Evolutionary conservation across 2,329 filamentous ascomycete species (phyloP).

Genomic region (Phaeosphaeria sp.): DNA sequence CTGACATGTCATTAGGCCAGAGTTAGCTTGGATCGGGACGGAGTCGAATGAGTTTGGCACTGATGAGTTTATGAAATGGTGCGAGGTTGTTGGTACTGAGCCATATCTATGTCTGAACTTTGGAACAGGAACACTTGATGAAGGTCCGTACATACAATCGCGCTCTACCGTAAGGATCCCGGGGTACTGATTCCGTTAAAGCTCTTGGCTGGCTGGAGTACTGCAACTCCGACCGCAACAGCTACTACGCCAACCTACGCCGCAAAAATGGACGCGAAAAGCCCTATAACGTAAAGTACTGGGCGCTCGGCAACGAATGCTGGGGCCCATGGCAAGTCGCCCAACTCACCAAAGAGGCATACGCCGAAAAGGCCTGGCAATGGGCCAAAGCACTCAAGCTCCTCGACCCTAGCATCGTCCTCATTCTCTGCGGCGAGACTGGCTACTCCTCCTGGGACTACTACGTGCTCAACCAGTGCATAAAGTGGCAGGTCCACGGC

Average conservation of each 20-base stretch:
- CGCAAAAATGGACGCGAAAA: constrained; percentile 76
- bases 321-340: constrained; percentile 73
- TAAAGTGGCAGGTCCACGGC: constrained; percentile 59
- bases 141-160: constrained; percentile 49
- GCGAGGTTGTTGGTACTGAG: constrained; percentile 73
- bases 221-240: constrained; percentile 80
- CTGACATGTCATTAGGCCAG: constrained; percentile 58
- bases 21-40: constrained; percentile 79
- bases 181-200: constrained; percentile 33
- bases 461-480: constrained; percentile 74
- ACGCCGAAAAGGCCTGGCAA: constrained; percentile 71
- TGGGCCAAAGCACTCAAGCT: constrained; percentile 76
- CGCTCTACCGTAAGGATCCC: background rate
- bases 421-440: constrained; percentile 78
- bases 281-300: constrained; percentile 85
- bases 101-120: constrained; percentile 84
- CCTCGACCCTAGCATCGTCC: constrained; percentile 70
- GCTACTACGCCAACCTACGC: constrained; percentile 81
- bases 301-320: constrained; percentile 80
- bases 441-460: constrained; percentile 75
- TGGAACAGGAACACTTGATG: constrained; percentile 69
- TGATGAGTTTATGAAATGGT: constrained; percentile 87
- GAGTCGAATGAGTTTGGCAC: constrained; percentile 84
- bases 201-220: constrained; percentile 83
- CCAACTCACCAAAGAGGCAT: constrained; percentile 73